A percentile compares a stretch with the other conserved stretches of the same genome.
Conservation (phyloP, 768 basidiomycete genomes). For the Galerina sulciceps region DNA sequence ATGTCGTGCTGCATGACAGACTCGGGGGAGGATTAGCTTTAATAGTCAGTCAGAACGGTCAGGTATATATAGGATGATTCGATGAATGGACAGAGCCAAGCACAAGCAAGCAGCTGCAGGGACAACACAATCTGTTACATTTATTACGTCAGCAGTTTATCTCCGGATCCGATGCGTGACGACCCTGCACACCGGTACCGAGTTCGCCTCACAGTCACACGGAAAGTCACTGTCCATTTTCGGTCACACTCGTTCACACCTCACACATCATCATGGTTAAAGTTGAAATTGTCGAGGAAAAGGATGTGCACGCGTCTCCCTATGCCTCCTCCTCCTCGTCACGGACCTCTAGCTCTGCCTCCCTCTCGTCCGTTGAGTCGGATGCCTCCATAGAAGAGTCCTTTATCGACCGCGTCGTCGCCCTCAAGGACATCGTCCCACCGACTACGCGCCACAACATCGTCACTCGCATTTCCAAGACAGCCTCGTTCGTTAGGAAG, state of each 20-base stretch:
- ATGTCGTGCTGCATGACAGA: slow-evolving; percentile 40
- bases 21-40: slow-evolving; percentile 21
- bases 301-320: slow-evolving; percentile 72
- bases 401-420: slow-evolving; percentile 83
- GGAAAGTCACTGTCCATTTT: slow-evolving; percentile 20
- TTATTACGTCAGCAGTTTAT: slow-evolving; percentile 25
- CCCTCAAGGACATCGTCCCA: slow-evolving; percentile 95
- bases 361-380: slow-evolving; percentile 81
- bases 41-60: slow-evolving; percentile 13
- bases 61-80: slow-evolving; percentile 40
- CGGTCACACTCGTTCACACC: slow-evolving; percentile 26
- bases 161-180: slow-evolving; percentile 27
- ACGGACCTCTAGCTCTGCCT: slow-evolving; percentile 69
- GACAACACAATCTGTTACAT: slow-evolving; percentile 27
- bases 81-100: slow-evolving; percentile 26
- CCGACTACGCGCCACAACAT: slow-evolving; percentile 86
- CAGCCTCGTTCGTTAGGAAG: slow-evolving; percentile 67
- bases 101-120: slow-evolving; percentile 24
- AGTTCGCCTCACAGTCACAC: slow-evolving; percentile 17
- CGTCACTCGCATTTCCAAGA: slow-evolving; percentile 58
- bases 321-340: slow-evolving; percentile 80
- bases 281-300: slow-evolving; percentile 86
- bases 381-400: slow-evolving; percentile 79
- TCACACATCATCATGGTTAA: slow-evolving; percentile 75
- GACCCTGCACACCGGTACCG: slow-evolving; percentile 28